A percentile compares a stretch with the other conserved stretches of the same genome.
phyloP scores from a whole-genome alignment of 176 grass and related monocot species.

The Thinopyrum elongatum region DNA sequence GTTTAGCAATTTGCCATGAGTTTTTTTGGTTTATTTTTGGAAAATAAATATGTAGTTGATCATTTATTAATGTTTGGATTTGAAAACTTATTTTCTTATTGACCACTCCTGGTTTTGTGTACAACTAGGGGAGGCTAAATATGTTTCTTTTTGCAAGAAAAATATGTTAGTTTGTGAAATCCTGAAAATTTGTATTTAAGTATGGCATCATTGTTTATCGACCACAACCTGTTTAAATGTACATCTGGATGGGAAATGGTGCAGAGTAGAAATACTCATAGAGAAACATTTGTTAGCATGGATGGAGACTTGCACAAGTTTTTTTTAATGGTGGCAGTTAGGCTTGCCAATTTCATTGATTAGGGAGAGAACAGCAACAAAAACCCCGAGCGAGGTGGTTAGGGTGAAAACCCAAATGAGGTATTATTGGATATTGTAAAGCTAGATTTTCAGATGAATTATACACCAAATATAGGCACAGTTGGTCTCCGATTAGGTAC shows the following conservation, averaged over 20 bases:
- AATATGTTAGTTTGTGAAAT: neutral
- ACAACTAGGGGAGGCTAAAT: neutral
- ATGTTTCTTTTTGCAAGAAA: neutral
- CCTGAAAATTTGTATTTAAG: slow-evolving; percentile 8
- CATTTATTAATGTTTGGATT: neutral
- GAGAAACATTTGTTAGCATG: slow-evolving; percentile 38
- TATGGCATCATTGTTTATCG: slow-evolving; percentile 1
- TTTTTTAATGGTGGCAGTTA: slow-evolving; percentile 42
- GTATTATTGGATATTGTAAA: slow-evolving; percentile 98
- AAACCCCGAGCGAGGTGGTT: no score
- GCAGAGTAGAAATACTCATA: slow-evolving; percentile 63
- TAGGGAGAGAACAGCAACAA: no score
- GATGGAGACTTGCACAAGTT: slow-evolving; percentile 70
- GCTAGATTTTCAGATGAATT: slow-evolving; percentile 76
- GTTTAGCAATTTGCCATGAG: neutral
- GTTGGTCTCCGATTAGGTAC: slow-evolving; percentile 76
- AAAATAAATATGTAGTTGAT: no score
- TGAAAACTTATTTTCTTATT: slow-evolving; percentile 12
- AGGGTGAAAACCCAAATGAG: no score
- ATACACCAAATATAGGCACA: slow-evolving; percentile 85
- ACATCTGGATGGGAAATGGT: slow-evolving; percentile 61
- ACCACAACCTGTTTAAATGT: slow-evolving; percentile 31
- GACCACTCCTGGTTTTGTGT: neutral
- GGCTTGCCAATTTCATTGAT: no score
- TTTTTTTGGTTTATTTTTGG: neutral